Evolutionary conservation across 1,284 basidiomycete species (phyloP).

Genomic region (Melampsora medusae): DNA sequence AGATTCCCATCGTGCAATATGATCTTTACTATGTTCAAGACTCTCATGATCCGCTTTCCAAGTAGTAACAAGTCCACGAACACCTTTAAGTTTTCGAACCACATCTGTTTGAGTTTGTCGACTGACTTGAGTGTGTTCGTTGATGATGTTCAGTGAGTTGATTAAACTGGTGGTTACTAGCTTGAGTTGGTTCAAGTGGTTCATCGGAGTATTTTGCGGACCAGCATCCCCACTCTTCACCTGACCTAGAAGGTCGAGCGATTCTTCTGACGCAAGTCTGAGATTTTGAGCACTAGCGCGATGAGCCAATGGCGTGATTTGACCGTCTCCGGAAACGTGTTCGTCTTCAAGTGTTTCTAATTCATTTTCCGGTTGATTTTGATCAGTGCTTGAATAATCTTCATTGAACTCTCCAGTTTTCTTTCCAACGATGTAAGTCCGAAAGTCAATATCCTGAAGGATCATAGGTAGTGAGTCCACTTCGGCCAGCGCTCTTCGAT

Average conservation of each 20-base stretch:
- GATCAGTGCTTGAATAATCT: background rate
- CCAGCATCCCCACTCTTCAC: background rate
- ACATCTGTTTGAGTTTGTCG: conserved; percentile 43
- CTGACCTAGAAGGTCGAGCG: background rate
- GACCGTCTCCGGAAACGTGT: background rate
- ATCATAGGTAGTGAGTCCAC: conserved; percentile 31
- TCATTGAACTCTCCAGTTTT: conserved; percentile 1
- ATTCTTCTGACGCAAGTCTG: background rate
- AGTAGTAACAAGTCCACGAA: conserved; percentile 25
- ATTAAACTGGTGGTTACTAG: conserved; percentile 34
- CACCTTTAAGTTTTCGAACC: conserved; percentile 34
- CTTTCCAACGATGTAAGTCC: conserved; percentile 23
- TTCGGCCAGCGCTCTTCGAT: conserved; percentile 35
- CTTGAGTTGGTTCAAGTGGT: conserved; percentile 35
- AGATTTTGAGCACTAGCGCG: background rate
- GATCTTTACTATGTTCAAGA: conserved; percentile 36
- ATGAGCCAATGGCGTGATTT: conserved; percentile 22
- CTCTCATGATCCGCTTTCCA: conserved; percentile 36
- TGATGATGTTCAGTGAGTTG: conserved; percentile 35
- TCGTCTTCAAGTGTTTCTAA: background rate
- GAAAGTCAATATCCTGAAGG: conserved; percentile 23
- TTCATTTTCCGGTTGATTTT: background rate
- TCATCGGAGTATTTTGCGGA: background rate
- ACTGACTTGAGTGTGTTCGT: conserved; percentile 41
- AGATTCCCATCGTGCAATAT: conserved; percentile 26